Evolutionary conservation across 1,139 yeast species (phyloP).

Genomic region (Schwanniomyces etchellsii): DNA sequence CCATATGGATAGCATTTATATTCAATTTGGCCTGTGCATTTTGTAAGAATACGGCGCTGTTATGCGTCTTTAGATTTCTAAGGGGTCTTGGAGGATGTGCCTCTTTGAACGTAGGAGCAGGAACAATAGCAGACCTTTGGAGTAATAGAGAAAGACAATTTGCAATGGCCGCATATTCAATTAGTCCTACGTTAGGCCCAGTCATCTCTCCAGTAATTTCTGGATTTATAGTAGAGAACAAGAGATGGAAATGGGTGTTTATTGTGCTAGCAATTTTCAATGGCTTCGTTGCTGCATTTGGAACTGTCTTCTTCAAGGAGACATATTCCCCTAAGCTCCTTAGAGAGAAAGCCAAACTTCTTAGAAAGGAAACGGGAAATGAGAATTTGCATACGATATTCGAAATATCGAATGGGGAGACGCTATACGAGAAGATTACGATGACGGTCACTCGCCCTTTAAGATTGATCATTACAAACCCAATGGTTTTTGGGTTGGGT

Average conservation of each 20-base stretch:
- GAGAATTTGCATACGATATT: constrained; percentile 51
- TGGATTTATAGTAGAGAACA: constrained; percentile 19
- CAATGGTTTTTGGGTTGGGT: constrained; percentile 59
- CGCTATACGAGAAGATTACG: constrained; percentile 23
- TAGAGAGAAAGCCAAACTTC: constrained; percentile 36
- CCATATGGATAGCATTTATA: constrained; percentile 45
- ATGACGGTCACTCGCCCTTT: constrained; percentile 49
- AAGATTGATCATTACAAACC: constrained; percentile 46
- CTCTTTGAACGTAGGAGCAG: constrained; percentile 68
- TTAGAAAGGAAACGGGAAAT: constrained; percentile 51
- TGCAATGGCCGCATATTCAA: constrained; percentile 55
- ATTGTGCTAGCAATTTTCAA: constrained; percentile 54
- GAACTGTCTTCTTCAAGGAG: constrained; percentile 43
- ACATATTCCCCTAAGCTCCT: constrained; percentile 57
- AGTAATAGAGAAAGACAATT: constrained; percentile 44
- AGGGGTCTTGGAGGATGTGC: constrained; percentile 68
- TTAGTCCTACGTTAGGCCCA: constrained; percentile 48
- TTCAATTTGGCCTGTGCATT: constrained; percentile 59
- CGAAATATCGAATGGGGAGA: constrained; percentile 38
- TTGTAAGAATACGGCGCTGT: constrained; percentile 45
- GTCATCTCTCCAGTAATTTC: constrained; percentile 31
- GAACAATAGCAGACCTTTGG: constrained; percentile 60
- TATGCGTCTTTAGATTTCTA: constrained; percentile 52
- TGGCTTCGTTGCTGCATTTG: constrained; percentile 40
- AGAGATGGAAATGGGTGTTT: constrained; percentile 57